Base-by-base conservation (phyloP, 352 stramenopile genomes). In the Globisporangium cystogenes region DNA sequence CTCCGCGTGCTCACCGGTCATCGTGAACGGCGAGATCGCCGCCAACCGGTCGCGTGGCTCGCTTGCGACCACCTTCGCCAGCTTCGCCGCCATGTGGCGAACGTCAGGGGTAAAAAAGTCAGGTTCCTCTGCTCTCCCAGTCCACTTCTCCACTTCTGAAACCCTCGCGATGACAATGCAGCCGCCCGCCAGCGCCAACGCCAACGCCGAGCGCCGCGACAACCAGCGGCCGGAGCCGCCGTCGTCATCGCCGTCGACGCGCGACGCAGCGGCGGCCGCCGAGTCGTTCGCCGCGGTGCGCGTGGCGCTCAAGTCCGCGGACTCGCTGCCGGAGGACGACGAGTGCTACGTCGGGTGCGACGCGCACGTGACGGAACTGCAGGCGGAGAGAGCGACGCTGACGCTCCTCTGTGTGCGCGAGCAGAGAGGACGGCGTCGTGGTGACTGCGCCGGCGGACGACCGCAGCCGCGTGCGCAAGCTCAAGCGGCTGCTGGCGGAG, bases 321-420 rank as follows among this genome's bases (percentile, higher is more conserved):
- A 73, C 39, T 73, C 57, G 23, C 55, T 63, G 26, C 63, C 74
- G 29, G 68, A 70, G 33, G 73, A 82, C 35, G 76, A 82, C 51
- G 80, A 87, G 65, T 62, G 82, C 45, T 81, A 82, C 27, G 77
- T 90, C 39, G 65, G 80, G 80, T 90, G 44, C n/a, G 59, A 31
- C n/a, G n/a, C n/a, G n/a, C n/a, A n/a, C n/a, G n/a, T n/a, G n/a
- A n/a, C n/a, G n/a, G 11, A 20, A n/a, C 12, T 41, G 24, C n/a
- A 8, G n/a, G n/a, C n/a, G n/a, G n/a, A n/a, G n/a, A n/a, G n/a
- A n/a, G n/a, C n/a, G 26, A 43, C 36, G 20, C 29, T 20, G 24
- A 16, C n/a, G 12, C n/a, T 10, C n/a, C n/a, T n/a, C n/a, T n/a
- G n/a, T n/a, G n/a, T 21, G 27, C 26, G 27, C 41, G 16, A 23